phyloP scores from a whole-genome alignment of 2,329 filamentous ascomycete genomes.

The Cytospora chrysosperma region DNA sequence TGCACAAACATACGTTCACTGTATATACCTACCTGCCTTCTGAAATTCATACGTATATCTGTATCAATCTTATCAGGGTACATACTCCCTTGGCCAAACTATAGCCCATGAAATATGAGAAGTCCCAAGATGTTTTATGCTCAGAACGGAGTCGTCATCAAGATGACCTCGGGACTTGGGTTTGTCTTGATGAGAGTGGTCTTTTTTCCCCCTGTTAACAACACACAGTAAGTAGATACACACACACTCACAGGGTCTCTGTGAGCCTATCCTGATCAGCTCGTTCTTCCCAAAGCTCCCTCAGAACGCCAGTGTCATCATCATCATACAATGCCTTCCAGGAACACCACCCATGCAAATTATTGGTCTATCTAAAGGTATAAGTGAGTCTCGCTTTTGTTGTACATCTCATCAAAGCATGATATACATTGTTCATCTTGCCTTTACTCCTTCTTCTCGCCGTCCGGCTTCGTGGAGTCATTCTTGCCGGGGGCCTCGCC shows the following conservation, averaged over 20 bases:
- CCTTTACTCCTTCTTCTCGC: conserved; percentile 23
- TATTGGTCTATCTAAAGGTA: conserved; percentile 19
- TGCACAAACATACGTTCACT: no score
- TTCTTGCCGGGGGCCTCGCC: conserved; percentile 29
- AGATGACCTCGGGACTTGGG: not conserved
- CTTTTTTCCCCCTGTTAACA: conserved; percentile 12
- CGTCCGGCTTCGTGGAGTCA: conserved; percentile 12
- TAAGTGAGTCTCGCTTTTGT: conserved; percentile 11
- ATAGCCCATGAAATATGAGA: no score
- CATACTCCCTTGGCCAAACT: no score
- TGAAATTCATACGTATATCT: no score
- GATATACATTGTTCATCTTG: conserved; percentile 9
- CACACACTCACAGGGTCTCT: not conserved
- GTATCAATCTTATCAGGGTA: no score
- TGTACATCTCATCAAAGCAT: conserved; percentile 10
- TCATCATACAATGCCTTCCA: conserved; percentile 4
- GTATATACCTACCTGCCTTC: no score
- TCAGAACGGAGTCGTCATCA: not conserved
- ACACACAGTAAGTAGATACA: not conserved
- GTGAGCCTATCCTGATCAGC: conserved; percentile 1
- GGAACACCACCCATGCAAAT: conserved; percentile 21
- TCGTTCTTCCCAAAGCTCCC: not conserved
- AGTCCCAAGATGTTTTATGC: not conserved
- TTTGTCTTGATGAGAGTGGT: conserved; percentile 15
- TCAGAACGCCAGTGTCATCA: conserved; percentile 13